Evolutionary conservation across 805 yeast genomes (phyloP).

Genomic region (Lachancea lanzarotensis): DNA sequence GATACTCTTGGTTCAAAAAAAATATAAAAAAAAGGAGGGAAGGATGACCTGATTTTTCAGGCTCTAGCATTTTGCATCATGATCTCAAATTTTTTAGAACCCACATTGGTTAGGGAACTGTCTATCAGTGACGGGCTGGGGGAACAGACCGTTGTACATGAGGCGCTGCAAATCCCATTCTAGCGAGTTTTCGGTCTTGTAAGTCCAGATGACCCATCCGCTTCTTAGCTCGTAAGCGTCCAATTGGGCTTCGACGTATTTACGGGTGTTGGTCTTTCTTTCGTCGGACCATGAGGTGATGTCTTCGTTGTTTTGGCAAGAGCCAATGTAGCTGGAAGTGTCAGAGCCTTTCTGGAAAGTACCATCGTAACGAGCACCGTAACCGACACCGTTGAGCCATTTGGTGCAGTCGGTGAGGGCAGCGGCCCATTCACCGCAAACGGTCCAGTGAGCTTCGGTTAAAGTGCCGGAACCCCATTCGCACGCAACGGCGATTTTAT

Average conservation of each 20-base stretch:
- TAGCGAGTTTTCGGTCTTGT: slow-evolving; percentile 75
- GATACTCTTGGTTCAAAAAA: not conserved
- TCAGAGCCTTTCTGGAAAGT: slow-evolving; percentile 34
- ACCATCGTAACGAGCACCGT: slow-evolving; percentile 78
- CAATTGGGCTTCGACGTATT: slow-evolving; percentile 80
- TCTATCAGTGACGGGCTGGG: slow-evolving; percentile 70
- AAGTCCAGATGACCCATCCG: slow-evolving; percentile 95
- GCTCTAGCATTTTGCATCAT: too few species aligned
- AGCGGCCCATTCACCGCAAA: slow-evolving; percentile 86
- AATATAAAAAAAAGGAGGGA: too few species aligned
- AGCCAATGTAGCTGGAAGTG: slow-evolving; percentile 42
- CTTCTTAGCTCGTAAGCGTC: slow-evolving; percentile 69
- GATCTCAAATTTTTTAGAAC: too few species aligned
- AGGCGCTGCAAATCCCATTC: slow-evolving; percentile 83
- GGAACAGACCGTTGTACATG: slow-evolving; percentile 56
- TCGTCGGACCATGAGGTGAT: slow-evolving; percentile 52
- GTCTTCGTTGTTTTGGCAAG: slow-evolving; percentile 51
- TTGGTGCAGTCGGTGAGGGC: slow-evolving; percentile 88
- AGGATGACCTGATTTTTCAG: too few species aligned
- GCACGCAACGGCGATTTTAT: slow-evolving; percentile 53
- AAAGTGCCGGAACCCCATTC: slow-evolving; percentile 40
- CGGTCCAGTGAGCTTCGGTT: slow-evolving; percentile 60
- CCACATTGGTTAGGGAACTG: slow-evolving; percentile 64
- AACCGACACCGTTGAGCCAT: slow-evolving; percentile 82
- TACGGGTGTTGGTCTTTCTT: slow-evolving; percentile 52